Evolutionary conservation across 2,329 filamentous ascomycete species (phyloP).

Genomic region (Colletotrichum euphorbiae): DNA sequence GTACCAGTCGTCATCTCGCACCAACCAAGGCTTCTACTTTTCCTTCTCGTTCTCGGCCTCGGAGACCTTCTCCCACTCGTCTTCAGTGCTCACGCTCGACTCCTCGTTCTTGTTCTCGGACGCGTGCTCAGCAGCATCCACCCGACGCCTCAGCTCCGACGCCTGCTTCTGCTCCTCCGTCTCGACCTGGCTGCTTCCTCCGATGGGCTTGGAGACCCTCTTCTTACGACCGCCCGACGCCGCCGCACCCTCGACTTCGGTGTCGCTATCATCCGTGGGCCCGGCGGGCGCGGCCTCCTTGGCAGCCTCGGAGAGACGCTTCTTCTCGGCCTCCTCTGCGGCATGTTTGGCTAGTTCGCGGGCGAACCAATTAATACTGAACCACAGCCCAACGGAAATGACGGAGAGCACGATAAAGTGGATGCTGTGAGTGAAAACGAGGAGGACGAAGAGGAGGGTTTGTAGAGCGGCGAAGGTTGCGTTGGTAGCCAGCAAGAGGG

Average conservation of each 20-base stretch:
- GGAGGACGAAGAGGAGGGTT: slow-evolving; percentile 78
- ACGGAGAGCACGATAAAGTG: slow-evolving; percentile 88
- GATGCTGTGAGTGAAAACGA: slow-evolving; percentile 85
- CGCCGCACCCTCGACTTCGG: slow-evolving; percentile 57
- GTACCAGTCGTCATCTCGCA: slow-evolving; percentile 43
- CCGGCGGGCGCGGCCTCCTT: slow-evolving; percentile 49
- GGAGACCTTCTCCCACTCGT: slow-evolving; percentile 97
- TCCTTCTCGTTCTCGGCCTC: slow-evolving; percentile 74
- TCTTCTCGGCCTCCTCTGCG: slow-evolving; percentile 56
- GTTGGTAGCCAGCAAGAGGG: slow-evolving; percentile 91
- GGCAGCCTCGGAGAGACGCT: slow-evolving; percentile 43
- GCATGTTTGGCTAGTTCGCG: slow-evolving; percentile 64
- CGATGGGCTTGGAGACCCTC: slow-evolving; percentile 24
- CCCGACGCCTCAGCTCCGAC: slow-evolving; percentile 63
- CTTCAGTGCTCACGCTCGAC: slow-evolving; percentile 82
- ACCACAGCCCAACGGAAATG: slow-evolving; percentile 87
- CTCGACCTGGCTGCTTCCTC: slow-evolving; percentile 58
- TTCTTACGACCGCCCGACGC: neutral
- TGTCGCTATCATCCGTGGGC: slow-evolving; percentile 59
- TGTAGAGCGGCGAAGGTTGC: slow-evolving; percentile 88
- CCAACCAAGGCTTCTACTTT: slow-evolving; percentile 46
- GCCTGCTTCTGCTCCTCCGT: slow-evolving; percentile 48
- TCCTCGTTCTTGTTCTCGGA: slow-evolving; percentile 47
- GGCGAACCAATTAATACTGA: slow-evolving; percentile 97
- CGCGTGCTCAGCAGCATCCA: slow-evolving; percentile 51